phyloP scores from a whole-genome alignment of 1,284 basidiomycete genomes.

The Apiotrichum montevideense region DNA sequence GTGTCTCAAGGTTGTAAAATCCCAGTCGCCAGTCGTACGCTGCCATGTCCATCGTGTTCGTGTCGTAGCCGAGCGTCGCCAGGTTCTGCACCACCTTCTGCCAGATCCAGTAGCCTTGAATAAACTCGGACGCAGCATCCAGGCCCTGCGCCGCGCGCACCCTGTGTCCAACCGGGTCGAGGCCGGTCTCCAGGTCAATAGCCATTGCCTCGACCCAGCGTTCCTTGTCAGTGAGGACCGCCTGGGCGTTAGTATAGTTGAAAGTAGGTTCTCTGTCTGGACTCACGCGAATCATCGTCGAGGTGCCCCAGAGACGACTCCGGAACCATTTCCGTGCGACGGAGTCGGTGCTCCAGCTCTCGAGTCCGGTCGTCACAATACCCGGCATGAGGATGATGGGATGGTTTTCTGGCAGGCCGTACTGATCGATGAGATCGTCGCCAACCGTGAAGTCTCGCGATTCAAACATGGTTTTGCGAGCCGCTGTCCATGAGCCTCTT shows the following conservation, averaged over 20 bases:
- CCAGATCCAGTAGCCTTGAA: slow-evolving; percentile 96
- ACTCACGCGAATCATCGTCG: slow-evolving; percentile 6
- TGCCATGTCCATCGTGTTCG: slow-evolving; percentile 78
- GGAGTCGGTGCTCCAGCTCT: slow-evolving; percentile 43
- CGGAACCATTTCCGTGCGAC: slow-evolving; percentile 45
- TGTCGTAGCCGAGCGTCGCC: slow-evolving; percentile 83
- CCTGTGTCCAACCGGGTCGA: slow-evolving; percentile 84
- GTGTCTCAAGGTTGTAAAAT: slow-evolving; percentile 81
- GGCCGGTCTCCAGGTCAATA: slow-evolving; percentile 83
- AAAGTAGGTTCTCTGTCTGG: too few species aligned
- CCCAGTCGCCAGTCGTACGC: slow-evolving; percentile 88
- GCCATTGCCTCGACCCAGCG: slow-evolving; percentile 85
- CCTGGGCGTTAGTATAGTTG: slow-evolving; percentile 47
- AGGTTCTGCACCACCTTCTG: slow-evolving; percentile 89
- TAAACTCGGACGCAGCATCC: slow-evolving; percentile 68
- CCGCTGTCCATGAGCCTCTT: slow-evolving; percentile 56
- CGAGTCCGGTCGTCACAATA: slow-evolving; percentile 44
- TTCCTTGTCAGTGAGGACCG: slow-evolving; percentile 61
- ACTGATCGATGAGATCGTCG: slow-evolving; percentile 58
- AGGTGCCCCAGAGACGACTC: slow-evolving; percentile 41
- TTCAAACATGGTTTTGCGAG: slow-evolving; percentile 64
- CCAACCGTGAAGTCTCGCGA: slow-evolving; percentile 81
- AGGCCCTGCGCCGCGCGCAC: slow-evolving; percentile 80
- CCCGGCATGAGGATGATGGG: slow-evolving; percentile 78
- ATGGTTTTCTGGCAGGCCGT: slow-evolving; percentile 62